Evolutionary conservation across 768 basidiomycete genomes (phyloP), one percentile per base, ranked within the genome.

Genomic region (Tylopilus sp.): DNA sequence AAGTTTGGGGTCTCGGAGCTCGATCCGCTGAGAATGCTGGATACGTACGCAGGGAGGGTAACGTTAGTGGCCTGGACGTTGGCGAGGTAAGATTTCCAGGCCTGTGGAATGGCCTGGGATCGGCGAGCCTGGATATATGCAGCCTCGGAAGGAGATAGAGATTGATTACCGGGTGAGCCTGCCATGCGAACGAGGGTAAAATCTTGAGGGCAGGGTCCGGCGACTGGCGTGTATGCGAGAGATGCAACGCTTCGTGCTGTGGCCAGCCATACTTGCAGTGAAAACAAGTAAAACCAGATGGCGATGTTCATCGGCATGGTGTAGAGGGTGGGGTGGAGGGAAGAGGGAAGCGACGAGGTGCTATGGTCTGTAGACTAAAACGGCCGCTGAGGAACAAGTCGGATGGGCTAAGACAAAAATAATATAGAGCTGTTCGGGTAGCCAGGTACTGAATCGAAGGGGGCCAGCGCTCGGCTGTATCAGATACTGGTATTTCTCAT

Each of bases 61-160:
- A 60, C 48, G 0, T 60, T 57, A 22, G 68, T 69, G 3, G 65
- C 46, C 39, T 73, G 55, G 28, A 73, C 72, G 40, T 71, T 72
- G 4, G 63, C 33, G 30, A 77, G 68, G 56, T 78, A 79, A 2
- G 55, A 25, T 41, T 61, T 58, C 72, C 72, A 80, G 0, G 76
- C 72, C 0, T 59, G 52, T 0, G 75, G 73, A 9, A 76, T 61
- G 25, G 75, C 71, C 11, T 69, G 47, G 0, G 67, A 48, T 18
- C 61, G 61, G 11, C 75, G 70, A 5, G 60, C 54, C 11, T 63
- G 38, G 42, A 78, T 50, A 57, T 79, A 80, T 6, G 52, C 47
- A 1, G 55, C 15, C 52, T 80, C 79, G 1, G 58, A 57, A 1
- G 57, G 4, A 48, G 69, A 69, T 25, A 80, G 71, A 0, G 61